Evolutionary conservation across 2,329 filamentous ascomycete species (phyloP).

Genomic region (Botrytis galanthina): DNA sequence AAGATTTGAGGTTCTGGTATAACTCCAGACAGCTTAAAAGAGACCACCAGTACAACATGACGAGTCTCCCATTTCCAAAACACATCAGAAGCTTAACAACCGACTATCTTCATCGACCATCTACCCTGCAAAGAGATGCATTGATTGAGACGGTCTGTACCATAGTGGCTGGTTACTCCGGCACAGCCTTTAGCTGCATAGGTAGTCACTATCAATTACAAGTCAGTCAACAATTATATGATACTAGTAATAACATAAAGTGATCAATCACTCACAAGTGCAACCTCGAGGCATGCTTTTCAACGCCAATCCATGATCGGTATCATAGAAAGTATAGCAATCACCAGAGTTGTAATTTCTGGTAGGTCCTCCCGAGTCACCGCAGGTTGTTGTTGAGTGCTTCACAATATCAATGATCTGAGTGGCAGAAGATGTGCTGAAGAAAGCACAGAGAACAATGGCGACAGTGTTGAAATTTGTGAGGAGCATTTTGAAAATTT

Average conservation of each 20-base stretch:
- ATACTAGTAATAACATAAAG: not conserved
- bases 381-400: not conserved
- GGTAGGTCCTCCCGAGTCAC: not conserved
- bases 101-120: not conserved
- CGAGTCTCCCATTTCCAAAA: not conserved
- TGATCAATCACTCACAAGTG: not conserved
- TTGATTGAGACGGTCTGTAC: not conserved
- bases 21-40: not conserved
- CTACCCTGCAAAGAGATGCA: not conserved
- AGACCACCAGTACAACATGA: not conserved
- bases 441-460: not conserved
- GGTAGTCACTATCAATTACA: not conserved
- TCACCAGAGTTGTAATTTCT: not conserved
- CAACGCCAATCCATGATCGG: not conserved
- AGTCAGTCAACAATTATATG: not conserved
- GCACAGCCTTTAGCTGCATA: not conserved
- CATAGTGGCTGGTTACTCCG: not conserved
- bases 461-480: not conserved
- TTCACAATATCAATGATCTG: not conserved
- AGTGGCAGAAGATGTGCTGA: not conserved
- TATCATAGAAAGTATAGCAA: not conserved
- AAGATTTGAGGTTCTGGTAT: not conserved
- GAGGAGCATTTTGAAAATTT: not conserved
- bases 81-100: not conserved
- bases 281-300: not conserved